These are phyloP conservation scores for Globisporangium acanthophoron DNA, from an alignment of 352 stramenopile genomes.

Conservation along the genomic window DNA sequence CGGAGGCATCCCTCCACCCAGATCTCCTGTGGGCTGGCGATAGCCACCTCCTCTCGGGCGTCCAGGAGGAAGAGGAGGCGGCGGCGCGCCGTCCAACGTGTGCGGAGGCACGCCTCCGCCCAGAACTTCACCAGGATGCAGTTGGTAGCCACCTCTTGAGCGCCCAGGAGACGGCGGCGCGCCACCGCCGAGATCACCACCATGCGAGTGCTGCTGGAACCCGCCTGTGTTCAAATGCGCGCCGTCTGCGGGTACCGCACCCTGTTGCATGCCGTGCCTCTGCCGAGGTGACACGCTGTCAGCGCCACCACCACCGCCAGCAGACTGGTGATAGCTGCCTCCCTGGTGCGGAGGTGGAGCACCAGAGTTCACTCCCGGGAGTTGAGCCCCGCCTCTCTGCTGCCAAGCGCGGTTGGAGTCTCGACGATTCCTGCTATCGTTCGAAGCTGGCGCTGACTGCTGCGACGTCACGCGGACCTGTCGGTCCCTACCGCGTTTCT, in stretches of 20 bases:
- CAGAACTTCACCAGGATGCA: neutral
- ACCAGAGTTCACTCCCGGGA: neutral
- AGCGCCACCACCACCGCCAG: neutral
- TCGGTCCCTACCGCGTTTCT: constrained; percentile 5
- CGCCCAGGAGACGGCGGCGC: neutral
- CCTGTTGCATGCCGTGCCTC: neutral
- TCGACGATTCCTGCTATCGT: constrained; percentile 7
- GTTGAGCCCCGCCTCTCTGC: neutral
- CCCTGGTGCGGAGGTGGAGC: neutral
- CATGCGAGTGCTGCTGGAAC: too few species aligned
- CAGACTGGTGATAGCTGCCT: neutral
- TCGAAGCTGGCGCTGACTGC: neutral
- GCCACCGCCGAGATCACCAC: neutral
- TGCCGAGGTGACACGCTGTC: neutral
- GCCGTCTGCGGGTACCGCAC: neutral
- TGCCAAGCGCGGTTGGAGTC: constrained; percentile 8
- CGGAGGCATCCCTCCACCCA: too few species aligned
- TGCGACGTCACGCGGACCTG: constrained; percentile 13
- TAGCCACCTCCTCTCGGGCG: too few species aligned
- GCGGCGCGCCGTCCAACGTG: neutral
- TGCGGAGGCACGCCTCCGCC: neutral
- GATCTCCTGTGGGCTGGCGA: too few species aligned
- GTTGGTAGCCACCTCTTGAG: neutral
- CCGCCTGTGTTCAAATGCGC: too few species aligned
- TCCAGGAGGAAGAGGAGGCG: neutral